Evolutionary conservation across 2,329 filamentous ascomycete species (phyloP).

Genomic region (Cyphellophora attinorum): DNA sequence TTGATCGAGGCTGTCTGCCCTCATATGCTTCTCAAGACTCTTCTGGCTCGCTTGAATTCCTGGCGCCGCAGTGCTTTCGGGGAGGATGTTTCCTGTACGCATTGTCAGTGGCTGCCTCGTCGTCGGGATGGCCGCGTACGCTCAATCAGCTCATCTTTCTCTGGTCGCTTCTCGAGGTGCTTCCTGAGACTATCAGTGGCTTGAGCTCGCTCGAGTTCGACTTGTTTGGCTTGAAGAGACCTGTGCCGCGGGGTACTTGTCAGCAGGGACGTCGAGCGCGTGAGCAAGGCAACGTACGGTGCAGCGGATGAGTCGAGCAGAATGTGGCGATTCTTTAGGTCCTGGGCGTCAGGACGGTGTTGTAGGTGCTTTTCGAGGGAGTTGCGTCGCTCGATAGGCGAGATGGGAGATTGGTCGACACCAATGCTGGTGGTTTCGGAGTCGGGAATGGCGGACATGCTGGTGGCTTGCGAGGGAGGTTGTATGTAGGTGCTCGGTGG

Average conservation of each 20-base stretch:
- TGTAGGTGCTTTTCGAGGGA: constrained; percentile 65
- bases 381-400: constrained; percentile 48
- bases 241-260: constrained; percentile 24
- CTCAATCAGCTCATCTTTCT: constrained; percentile 68
- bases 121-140: constrained; percentile 41
- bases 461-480: no score
- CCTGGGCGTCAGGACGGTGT: constrained; percentile 56
- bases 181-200: constrained; percentile 56
- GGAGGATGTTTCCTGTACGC: constrained; percentile 72
- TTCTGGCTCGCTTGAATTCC: constrained; percentile 69
- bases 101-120: constrained; percentile 8
- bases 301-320: constrained; percentile 58
- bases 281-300: constrained; percentile 38
- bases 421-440: constrained; percentile 15
- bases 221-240: constrained; percentile 51
- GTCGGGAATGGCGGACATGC: constrained; percentile 14
- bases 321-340: constrained; percentile 60
- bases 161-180: constrained; percentile 52
- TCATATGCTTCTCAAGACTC: constrained; percentile 82
- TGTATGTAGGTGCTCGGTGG: neutral
- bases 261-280: neutral
- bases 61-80: constrained; percentile 66
- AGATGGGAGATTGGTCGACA: constrained; percentile 52
- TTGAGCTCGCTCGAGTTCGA: constrained; percentile 56
- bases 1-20: constrained; percentile 75